Evolutionary conservation across 2,329 filamentous ascomycete genomes (phyloP), one percentile per base, ranked within the genome.

Genomic region (Aspergillus fumigatiaffinis): DNA sequence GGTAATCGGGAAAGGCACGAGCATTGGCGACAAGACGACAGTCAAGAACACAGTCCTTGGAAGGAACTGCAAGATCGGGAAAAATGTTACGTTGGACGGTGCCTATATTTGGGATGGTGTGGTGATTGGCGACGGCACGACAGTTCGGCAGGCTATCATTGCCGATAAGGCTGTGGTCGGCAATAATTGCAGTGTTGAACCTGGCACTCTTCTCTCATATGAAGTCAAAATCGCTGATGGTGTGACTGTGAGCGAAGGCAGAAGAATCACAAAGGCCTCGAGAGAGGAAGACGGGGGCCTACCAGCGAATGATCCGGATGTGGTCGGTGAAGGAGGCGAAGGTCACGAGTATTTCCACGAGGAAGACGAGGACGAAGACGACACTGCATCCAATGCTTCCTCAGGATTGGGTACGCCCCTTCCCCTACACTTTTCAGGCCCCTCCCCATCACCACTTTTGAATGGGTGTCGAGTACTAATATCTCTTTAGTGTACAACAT

Each of bases 91-190:
- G 41, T 85, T 99, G 59, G 83, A 89, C 50, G 83, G 91, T 64
- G 88, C 90, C 23, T 93, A 91, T 66, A 85, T 99, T 61, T 97
- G 93, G 92, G 91, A 97, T 66, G 84, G 92, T 65, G 86, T 86
- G 0, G 83, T 83, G 4, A 85, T 99, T 63, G 89, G 86, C 1
- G 91, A 97, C 68, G 87, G 87, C 21, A 82, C 88, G 17, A 82
- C 82, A 25, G 79, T 99, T 50, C 81, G 83, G 8, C 83, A 86
- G 62, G 87, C 91, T 1, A 85, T 99, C 46, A 78, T 99, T 54
- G 94, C 90, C 4, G 86, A 87, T 66, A 84, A 85, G 50, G 89
- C 83, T 20, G 78, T 82, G 1, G 77, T 99, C 55, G 92, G 92
- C 23, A 87, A 86, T 65, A 82, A 84, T 54, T 89, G 87, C 67